These are phyloP conservation scores for Suhomyces kunorum DNA, from an alignment of 1,139 yeast genomes.

Conservation along the genomic window DNA sequence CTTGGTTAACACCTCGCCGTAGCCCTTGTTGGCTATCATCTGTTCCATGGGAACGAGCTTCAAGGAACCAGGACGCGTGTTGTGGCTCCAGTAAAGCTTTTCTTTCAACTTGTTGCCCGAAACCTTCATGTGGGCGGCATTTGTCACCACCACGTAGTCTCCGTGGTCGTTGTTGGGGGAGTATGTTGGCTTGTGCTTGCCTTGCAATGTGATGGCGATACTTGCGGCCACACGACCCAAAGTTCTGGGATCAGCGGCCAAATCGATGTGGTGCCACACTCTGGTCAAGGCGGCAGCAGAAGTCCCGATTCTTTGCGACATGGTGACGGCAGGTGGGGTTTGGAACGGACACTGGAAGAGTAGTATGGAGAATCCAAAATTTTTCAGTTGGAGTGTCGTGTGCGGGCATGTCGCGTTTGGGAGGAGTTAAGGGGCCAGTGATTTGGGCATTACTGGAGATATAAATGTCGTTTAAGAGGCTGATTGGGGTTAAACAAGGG, in stretches of 20 bases:
- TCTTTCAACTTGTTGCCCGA: conserved; percentile 84
- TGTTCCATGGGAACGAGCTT: conserved; percentile 81
- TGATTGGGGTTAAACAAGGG: too few relatives aligned
- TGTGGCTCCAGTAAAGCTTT: conserved; percentile 89
- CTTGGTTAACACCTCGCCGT: conserved; percentile 73
- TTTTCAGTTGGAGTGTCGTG: conserved; percentile 7
- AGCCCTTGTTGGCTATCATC: conserved; percentile 77
- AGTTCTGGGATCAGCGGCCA: conserved; percentile 79
- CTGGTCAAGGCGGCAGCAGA: conserved; percentile 79
- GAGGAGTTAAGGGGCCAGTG: neutral
- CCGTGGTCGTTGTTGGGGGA: conserved; percentile 82
- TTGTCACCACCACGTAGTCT: conserved; percentile 94
- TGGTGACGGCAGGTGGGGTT: conserved; percentile 16
- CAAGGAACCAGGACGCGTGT: conserved; percentile 86
- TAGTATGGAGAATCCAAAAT: conserved; percentile 4
- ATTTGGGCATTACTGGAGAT: neutral
- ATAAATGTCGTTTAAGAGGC: too few relatives aligned
- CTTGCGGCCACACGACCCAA: conserved; percentile 90
- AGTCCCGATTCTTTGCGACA: conserved; percentile 61
- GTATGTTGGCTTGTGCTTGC: conserved; percentile 92
- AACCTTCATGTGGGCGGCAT: conserved; percentile 75
- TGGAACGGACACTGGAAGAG: neutral
- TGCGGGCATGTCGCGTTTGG: conserved; percentile 2
- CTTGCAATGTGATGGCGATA: conserved; percentile 85
- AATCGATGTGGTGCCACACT: conserved; percentile 94